These are phyloP conservation scores for Sapria himalayana DNA, from an alignment of 345 rosid genomes.

Conservation along the genomic window DNA sequence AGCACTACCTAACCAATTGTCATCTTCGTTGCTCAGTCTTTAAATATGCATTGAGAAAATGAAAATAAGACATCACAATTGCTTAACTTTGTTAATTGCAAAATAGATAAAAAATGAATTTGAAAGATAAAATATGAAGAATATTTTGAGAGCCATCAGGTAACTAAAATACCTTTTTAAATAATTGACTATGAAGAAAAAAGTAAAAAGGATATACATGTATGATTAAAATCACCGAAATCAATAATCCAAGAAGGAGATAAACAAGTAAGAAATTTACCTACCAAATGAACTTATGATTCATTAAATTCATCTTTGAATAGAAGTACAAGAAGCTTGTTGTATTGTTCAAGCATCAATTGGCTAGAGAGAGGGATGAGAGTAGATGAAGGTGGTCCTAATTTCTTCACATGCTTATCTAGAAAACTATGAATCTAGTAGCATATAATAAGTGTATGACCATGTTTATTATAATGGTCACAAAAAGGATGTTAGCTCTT, in stretches of 20 bases:
- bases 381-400: not conserved
- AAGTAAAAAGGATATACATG: not conserved
- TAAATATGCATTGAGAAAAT: not conserved
- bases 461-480: not conserved
- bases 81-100: not conserved
- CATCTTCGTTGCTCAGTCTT: not conserved
- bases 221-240: not conserved
- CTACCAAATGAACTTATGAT: not conserved
- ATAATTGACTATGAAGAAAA: not conserved
- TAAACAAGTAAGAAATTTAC: not conserved
- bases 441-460: not conserved
- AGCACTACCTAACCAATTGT: not conserved
- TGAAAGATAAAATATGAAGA: not conserved
- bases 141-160: not conserved
- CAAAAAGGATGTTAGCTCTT: not conserved
- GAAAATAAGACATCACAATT: not conserved
- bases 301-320: not conserved
- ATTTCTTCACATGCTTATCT: not conserved
- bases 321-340: not conserved
- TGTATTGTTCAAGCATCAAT: not conserved
- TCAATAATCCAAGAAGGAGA: not conserved
- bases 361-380: not conserved
- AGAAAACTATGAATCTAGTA: not conserved
- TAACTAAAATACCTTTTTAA: not conserved
- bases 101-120: not conserved